Percentiles rank a stretch among this genome's conserved stretches.
phyloP scores from a whole-genome alignment of 169 alveolate genomes.

The Plasmodium gallinaceum region DNA sequence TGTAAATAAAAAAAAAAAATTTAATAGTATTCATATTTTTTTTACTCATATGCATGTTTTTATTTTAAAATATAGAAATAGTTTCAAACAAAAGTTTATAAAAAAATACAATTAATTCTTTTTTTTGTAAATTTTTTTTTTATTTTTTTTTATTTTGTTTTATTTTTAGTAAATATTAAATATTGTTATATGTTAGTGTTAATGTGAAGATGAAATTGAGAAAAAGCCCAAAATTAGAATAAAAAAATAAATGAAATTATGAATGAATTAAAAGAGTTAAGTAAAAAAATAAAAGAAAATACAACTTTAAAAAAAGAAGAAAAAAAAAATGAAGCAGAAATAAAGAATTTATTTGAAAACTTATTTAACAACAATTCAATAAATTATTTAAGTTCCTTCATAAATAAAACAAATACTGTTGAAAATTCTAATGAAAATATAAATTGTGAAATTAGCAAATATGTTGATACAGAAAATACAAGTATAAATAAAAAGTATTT shows the following conservation, averaged over 20 bases:
- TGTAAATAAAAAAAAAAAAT: too few species aligned
- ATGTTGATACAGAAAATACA: background rate
- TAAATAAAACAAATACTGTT: constrained; percentile 39
- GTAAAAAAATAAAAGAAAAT: constrained; percentile 68
- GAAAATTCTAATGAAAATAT: constrained; percentile 39
- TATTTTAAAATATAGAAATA: too few species aligned
- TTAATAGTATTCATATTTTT: too few species aligned
- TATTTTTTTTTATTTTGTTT: too few species aligned
- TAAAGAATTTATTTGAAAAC: constrained; percentile 68
- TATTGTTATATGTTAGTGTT: too few species aligned
- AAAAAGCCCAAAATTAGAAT: too few species aligned
- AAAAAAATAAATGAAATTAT: constrained; percentile 12
- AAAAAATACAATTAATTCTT: too few species aligned
- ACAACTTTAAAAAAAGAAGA: constrained; percentile 52
- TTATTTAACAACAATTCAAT: constrained; percentile 63
- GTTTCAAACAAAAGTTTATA: too few species aligned
- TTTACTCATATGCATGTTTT: too few species aligned
- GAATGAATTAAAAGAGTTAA: constrained; percentile 75
- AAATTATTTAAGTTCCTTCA: constrained; percentile 59
- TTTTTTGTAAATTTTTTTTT: too few species aligned
- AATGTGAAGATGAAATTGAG: too few species aligned
- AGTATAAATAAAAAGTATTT: background rate
- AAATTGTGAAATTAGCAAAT: background rate
- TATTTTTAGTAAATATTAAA: too few species aligned
- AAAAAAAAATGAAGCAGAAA: constrained; percentile 68